phyloP scores from a whole-genome alignment of 2,329 filamentous ascomycete species.

The Penicillium sp. region DNA sequence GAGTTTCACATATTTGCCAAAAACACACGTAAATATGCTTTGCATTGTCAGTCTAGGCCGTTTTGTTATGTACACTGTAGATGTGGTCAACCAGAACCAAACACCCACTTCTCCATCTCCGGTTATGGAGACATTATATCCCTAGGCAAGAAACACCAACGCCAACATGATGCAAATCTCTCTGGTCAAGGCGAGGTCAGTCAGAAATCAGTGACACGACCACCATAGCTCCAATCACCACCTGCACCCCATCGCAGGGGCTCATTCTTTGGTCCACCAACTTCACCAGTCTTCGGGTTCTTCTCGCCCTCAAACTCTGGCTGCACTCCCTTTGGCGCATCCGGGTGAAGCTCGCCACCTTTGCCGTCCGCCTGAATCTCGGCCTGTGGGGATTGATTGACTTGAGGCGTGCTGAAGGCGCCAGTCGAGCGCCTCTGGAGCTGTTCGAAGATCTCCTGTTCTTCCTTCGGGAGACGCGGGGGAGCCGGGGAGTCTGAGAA shows the following conservation, averaged over 20 bases:
- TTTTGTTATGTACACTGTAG: constrained; percentile 6
- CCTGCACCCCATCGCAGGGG: constrained; percentile 78
- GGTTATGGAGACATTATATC: neutral
- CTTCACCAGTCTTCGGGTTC: constrained; percentile 92
- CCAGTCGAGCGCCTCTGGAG: constrained; percentile 76
- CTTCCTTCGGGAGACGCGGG: constrained; percentile 79
- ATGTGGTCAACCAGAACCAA: neutral
- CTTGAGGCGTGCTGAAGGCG: constrained; percentile 68
- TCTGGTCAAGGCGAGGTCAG: neutral
- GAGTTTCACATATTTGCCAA: neutral
- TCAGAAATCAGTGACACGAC: constrained; percentile 87
- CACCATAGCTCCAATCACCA: constrained; percentile 91
- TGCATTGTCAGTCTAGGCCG: neutral
- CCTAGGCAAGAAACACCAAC: constrained; percentile 19
- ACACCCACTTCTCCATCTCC: neutral
- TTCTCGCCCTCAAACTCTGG: constrained; percentile 91
- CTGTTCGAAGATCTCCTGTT: constrained; percentile 87
- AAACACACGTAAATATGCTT: neutral
- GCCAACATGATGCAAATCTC: constrained; percentile 23
- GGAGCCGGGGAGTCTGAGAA: constrained; percentile 63
- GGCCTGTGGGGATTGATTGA: constrained; percentile 53
- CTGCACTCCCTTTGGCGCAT: constrained; percentile 71
- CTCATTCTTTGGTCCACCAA: constrained; percentile 96
- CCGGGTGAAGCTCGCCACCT: constrained; percentile 67
- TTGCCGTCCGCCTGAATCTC: constrained; percentile 56